phyloP scores from a whole-genome alignment of 2,329 filamentous ascomycete species.

The Epicoccum nigrum region DNA sequence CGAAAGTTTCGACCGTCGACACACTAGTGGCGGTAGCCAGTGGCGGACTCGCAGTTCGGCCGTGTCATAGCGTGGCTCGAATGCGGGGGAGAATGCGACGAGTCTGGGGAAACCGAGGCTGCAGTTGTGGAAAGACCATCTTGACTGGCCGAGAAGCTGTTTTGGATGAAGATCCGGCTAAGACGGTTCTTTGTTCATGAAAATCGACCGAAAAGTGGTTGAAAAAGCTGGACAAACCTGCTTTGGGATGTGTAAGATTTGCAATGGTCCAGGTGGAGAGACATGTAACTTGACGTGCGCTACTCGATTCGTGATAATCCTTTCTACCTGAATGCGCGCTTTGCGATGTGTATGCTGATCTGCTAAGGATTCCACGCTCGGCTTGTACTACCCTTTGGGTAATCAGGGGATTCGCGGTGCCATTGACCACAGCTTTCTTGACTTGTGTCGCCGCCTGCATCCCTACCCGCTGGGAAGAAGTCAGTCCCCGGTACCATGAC shows the following conservation, averaged over 20 bases:
- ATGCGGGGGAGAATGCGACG: conserved; percentile 10
- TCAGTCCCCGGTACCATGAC: neutral
- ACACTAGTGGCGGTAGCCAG: conserved; percentile 5
- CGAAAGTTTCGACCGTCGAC: conserved; percentile 2
- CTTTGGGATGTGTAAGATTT: conserved; percentile 7
- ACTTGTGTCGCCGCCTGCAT: neutral
- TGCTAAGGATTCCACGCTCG: neutral
- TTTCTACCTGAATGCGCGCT: neutral
- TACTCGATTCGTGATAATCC: conserved; percentile 10
- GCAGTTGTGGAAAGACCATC: neutral
- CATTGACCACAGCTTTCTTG: neutral
- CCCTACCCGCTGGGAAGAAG: neutral
- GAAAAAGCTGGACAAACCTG: conserved; percentile 7
- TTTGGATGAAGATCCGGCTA: neutral
- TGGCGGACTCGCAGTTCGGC: conserved; percentile 10
- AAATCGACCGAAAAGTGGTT: neutral
- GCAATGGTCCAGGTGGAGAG: conserved; percentile 3
- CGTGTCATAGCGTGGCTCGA: conserved; percentile 7
- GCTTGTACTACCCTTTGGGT: neutral
- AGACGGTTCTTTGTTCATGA: conserved; percentile 5
- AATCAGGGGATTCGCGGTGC: neutral
- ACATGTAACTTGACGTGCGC: conserved; percentile 7
- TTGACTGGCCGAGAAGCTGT: neutral
- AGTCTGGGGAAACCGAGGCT: conserved; percentile 12
- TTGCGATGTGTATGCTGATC: neutral